Conservation (phyloP, 169 alveolate genomes). For the Eimeria zaria region DNA sequence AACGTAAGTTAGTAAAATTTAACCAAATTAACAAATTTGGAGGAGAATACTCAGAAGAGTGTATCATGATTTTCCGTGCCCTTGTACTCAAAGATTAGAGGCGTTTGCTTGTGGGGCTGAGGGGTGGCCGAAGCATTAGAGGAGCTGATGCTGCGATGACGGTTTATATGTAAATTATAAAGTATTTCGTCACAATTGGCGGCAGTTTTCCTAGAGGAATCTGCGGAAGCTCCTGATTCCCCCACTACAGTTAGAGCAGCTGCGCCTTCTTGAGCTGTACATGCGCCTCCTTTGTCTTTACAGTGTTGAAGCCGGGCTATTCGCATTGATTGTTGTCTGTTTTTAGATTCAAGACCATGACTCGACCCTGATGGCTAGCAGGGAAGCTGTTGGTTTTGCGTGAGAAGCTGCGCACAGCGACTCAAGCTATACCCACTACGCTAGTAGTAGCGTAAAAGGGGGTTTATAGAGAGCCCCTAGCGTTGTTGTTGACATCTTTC, state of each 20-base stretch:
- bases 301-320: background rate
- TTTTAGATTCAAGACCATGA: background rate
- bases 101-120: conserved; percentile 13
- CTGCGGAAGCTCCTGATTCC: background rate
- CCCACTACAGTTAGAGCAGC: background rate
- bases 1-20: too few species aligned
- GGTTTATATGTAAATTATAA: background rate
- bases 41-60: too few species aligned
- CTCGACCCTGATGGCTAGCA: background rate
- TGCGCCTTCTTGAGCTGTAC: background rate
- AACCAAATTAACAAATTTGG: too few species aligned
- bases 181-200: background rate
- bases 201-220: background rate
- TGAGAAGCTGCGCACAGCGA: conserved; percentile 14
- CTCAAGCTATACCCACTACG: too few species aligned
- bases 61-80: too few species aligned
- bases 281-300: background rate
- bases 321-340: background rate
- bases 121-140: background rate
- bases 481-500: background rate
- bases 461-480: background rate
- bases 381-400: background rate
- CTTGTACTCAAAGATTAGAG: too few species aligned
- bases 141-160: background rate
- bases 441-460: too few species aligned